These are phyloP conservation scores for Plasmodium yoelii DNA, from an alignment of 169 alveolate genomes.

Conservation along the genomic window DNA sequence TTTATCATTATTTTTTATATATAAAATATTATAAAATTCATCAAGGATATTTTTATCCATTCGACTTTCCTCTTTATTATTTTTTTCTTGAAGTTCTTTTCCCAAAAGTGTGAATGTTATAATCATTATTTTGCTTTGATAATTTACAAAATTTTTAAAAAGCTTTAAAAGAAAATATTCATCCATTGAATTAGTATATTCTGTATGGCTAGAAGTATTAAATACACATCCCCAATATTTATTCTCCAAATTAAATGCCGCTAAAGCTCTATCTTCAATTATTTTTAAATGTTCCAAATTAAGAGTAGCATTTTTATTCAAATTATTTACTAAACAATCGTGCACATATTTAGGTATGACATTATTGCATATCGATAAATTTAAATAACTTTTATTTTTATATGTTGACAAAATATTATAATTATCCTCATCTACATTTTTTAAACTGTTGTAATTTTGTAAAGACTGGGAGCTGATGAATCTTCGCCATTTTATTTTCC, in stretches of 20 bases:
- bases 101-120: slow-evolving; percentile 22
- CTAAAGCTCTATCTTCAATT: slow-evolving; percentile 38
- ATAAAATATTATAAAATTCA: slow-evolving; percentile 2
- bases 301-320: slow-evolving; percentile 23
- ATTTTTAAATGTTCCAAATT: slow-evolving; percentile 13
- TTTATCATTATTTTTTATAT: slow-evolving; percentile 26
- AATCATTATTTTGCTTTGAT: slow-evolving; percentile 27
- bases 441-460: slow-evolving; percentile 43
- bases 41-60: slow-evolving; percentile 1
- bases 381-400: slow-evolving; percentile 44
- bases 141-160: slow-evolving; percentile 16
- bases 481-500: not conserved
- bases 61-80: not conserved
- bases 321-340: slow-evolving; percentile 34
- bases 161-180: slow-evolving; percentile 29
- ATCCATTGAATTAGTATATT: slow-evolving; percentile 6
- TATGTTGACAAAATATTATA: slow-evolving; percentile 18
- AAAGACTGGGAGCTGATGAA: slow-evolving; percentile 31
- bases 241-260: slow-evolving; percentile 42
- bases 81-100: not conserved
- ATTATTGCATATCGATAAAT: slow-evolving; percentile 61
- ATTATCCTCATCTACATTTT: slow-evolving; percentile 60
- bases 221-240: slow-evolving; percentile 69
- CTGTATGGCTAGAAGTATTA: not conserved
- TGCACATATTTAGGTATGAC: slow-evolving; percentile 39